phyloP scores from a whole-genome alignment of 345 rosid genomes.

The Gynandropsis gynandra region DNA sequence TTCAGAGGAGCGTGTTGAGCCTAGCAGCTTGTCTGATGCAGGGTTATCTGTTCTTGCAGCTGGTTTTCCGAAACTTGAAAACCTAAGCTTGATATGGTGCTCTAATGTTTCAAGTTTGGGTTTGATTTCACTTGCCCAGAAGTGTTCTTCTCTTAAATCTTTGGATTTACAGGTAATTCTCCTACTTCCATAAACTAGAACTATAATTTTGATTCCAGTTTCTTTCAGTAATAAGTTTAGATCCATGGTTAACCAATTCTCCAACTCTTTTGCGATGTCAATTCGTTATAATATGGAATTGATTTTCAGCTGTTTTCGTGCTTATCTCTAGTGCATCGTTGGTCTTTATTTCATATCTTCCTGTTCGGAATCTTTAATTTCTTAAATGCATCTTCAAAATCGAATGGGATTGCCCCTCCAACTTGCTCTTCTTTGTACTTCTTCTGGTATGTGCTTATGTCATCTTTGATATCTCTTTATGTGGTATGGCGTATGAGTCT shows the following conservation, averaged over 20 bases:
- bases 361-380: no score
- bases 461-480: slow-evolving; percentile 8
- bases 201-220: not conserved
- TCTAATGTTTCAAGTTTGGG: slow-evolving; percentile 64
- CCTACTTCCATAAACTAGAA: not conserved
- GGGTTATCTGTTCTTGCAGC: slow-evolving; percentile 58
- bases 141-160: slow-evolving; percentile 53
- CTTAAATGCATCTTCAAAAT: no score
- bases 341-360: no score
- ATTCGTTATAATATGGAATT: not conserved
- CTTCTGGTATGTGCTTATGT: no score
- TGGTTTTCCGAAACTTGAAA: slow-evolving; percentile 62
- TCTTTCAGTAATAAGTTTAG: not conserved
- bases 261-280: no score
- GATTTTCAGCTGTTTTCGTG: not conserved
- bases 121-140: slow-evolving; percentile 51
- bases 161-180: slow-evolving; percentile 70
- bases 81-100: slow-evolving; percentile 84
- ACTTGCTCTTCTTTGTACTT: no score
- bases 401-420: no score
- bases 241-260: no score
- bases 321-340: no score
- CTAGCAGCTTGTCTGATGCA: slow-evolving; percentile 54
- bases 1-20: slow-evolving; percentile 32
- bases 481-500: not conserved